These are phyloP conservation scores for Lyophyllum semitale DNA, from an alignment of 768 basidiomycete species.

Conservation along the genomic window DNA sequence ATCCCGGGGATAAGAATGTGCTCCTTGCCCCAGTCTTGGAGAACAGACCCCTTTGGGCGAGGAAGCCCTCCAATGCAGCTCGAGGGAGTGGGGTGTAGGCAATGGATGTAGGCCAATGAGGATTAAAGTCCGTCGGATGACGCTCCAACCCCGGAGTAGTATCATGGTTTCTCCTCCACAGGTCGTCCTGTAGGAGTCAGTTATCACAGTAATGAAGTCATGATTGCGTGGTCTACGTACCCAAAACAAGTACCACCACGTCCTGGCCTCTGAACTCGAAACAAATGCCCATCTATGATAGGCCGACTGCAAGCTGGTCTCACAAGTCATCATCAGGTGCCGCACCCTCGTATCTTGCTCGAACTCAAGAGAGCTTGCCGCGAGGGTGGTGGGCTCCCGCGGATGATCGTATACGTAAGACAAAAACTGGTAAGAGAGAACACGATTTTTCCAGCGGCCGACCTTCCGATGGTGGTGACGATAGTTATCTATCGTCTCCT, in stretches of 20 bases:
- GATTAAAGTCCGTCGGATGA: constrained; percentile 65
- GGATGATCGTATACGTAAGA: constrained; percentile 60
- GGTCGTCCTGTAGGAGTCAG: constrained; percentile 56
- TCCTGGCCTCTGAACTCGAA: constrained; percentile 45
- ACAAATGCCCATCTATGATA: constrained; percentile 57
- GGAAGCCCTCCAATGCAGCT: constrained; percentile 62
- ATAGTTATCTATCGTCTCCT: constrained; percentile 51
- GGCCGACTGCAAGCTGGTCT: constrained; percentile 46
- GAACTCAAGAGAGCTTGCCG: constrained; percentile 42
- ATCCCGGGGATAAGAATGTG: constrained; percentile 61
- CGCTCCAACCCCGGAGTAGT: constrained; percentile 51
- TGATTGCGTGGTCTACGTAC: constrained; percentile 37
- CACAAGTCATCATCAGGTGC: constrained; percentile 46
- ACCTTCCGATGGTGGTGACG: constrained; percentile 51
- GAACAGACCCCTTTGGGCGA: constrained; percentile 60
- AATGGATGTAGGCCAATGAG: constrained; percentile 70
- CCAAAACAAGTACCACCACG: constrained; percentile 85
- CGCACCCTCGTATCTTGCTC: constrained; percentile 61
- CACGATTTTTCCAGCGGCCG: constrained; percentile 49
- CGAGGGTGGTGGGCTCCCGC: constrained; percentile 42
- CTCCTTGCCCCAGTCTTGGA: constrained; percentile 42
- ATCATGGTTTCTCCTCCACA: constrained; percentile 71
- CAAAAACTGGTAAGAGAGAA: constrained; percentile 67
- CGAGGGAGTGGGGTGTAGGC: constrained; percentile 73
- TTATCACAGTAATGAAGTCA: neutral